Evolutionary conservation across 768 basidiomycete species (phyloP), one percentile per base, ranked within the genome.

Genomic region (Omphalotus guepiniiformis): DNA sequence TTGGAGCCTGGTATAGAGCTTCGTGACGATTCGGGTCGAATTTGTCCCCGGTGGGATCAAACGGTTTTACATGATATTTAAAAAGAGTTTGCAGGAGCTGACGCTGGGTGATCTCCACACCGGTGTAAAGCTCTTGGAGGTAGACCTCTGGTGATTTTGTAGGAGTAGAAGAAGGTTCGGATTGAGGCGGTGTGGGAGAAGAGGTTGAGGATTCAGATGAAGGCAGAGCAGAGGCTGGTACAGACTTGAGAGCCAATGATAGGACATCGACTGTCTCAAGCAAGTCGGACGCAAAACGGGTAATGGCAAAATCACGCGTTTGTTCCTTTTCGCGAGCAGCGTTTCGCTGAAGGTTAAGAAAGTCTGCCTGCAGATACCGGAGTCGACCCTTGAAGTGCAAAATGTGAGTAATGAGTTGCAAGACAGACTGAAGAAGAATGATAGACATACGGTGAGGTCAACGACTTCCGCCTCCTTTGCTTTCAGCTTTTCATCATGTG

Each of bases 21-120:
- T 99, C 96, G 59, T 98, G 95, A 26, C 72, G 69, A 67, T 97
- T 97, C 13, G 96, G 95, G 67, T 99, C 93, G 58, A 99, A 99
- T 54, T 73, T 75, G 66, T 95, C 92, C 35, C 95, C 95, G 0
- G 80, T 85, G 12, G 94, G 91, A 63, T 96, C 92, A 58, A 93
- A 96, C 1, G 88, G 82, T 49, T 85, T 90, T 63, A 98, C 82
- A 50, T 93, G 86, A 68, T 93, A 92, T 68, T 91, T 85, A 72
- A 84, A 89, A 27, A 99, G 76, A 1, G 90, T 94, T 62, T 92
- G 87, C 7, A 93, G 76, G 32, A 98, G 79, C 51, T 88, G 80
- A 42, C 90, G 86, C 57, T 95, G 88, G 5, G 95, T 98, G 69
- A 97, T 81, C 55, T 88, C 83, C 29, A 99, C 93, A 32, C 96